Evolutionary conservation across 345 rosid species (phyloP), one percentile per base, ranked within the genome.

Genomic region (Hibiscus tridactylites): DNA sequence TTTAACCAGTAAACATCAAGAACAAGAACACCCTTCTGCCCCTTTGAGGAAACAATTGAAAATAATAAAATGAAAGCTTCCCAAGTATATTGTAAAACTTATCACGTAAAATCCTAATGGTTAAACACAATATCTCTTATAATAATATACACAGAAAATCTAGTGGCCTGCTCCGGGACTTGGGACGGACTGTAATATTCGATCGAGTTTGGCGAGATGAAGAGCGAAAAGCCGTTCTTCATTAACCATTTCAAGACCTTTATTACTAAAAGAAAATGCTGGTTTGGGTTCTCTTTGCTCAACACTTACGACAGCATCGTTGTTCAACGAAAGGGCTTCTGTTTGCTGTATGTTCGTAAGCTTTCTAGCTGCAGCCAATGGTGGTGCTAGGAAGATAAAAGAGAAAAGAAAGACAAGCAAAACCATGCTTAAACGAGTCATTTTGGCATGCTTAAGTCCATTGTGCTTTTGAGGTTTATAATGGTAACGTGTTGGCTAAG

Each of bases 301-400:
- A 39, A 19, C 31, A 21, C 53, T 42, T 11, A 2, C 4, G 1
- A 42, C 53, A 65, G 19, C 13, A 64, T 21, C 21, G 9, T 21
- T 65, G 33, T 65, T 21, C 9, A 12, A 42, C 11, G 33, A 21
- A 19, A 42, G 1, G n/a, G 3, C 17, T 65, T 65, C 17, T 19
- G 8, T 42, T 65, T 19, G 17, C 31, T 21, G 69, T 2, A 65
- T 17, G 69, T 6, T 65, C 29, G 69, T 54, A 8, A 79, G 39
- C 72, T 58, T 73, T 60, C 80, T 74, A 35, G 68, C 71, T 44
- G 66, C 76, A 9, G 59, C 2, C 10, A 24, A 73, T 53, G 73
- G 15, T 44, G 73, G 49, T 17, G 17, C 44, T 37, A 33, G 29
- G 44, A 16, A 65, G 24, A 71, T 28, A 33, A 72, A 16, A 26